A percentile compares a stretch with the other conserved stretches of the same genome.
phyloP scores from a whole-genome alignment of 108 stramenopile genomes.

The Discostella stelligeroides region DNA sequence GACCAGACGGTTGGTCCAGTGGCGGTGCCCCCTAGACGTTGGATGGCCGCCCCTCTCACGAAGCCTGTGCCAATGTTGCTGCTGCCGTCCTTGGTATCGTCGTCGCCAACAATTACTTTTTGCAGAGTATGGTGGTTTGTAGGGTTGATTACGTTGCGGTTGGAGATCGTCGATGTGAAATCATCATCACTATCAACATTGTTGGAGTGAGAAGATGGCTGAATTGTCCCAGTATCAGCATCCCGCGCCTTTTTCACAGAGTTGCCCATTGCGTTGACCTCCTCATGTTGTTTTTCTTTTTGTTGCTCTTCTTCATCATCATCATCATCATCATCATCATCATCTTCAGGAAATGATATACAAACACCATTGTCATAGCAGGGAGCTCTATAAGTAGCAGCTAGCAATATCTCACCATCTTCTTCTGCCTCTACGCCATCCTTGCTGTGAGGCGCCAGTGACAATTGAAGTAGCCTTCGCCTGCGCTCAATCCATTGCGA shows the following conservation, averaged over 20 bases:
- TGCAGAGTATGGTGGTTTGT: too few species aligned
- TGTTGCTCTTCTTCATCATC: too few species aligned
- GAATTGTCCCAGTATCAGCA: too few species aligned
- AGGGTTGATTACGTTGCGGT: neutral
- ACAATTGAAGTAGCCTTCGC: neutral
- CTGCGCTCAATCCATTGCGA: neutral
- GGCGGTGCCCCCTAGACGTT: constrained; percentile 53
- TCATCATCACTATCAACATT: constrained; percentile 9
- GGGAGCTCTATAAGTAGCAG: constrained; percentile 35
- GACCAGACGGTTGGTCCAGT: constrained; percentile 88
- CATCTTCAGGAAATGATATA: constrained; percentile 16
- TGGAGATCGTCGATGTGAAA: neutral
- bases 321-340: too few species aligned
- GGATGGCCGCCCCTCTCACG: constrained; percentile 63
- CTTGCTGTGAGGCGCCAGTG: neutral
- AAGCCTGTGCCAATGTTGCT: neutral
- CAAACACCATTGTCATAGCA: constrained; percentile 49
- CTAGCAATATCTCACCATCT: neutral
- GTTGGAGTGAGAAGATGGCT: too few species aligned
- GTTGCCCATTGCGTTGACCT: neutral
- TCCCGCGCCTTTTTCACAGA: too few species aligned
- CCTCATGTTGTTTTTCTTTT: too few species aligned
- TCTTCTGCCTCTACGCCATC: neutral
- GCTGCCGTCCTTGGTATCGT: neutral
- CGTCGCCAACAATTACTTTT: neutral